Evolutionary conservation across 768 basidiomycete genomes (phyloP).

Genomic region (Suillus ampliporus): DNA sequence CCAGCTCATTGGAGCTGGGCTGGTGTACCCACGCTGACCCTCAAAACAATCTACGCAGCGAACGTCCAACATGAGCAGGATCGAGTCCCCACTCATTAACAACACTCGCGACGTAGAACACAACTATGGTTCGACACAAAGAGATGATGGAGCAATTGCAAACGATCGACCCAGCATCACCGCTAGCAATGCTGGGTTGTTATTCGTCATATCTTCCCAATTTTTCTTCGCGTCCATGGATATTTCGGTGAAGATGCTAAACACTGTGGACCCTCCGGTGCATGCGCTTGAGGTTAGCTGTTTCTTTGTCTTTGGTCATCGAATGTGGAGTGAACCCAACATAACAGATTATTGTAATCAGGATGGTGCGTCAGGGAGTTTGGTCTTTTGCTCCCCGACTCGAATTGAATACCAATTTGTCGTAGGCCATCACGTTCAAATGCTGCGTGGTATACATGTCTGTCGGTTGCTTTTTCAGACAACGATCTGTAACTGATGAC

Average conservation of each 20-base stretch:
- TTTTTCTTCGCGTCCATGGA: conserved; percentile 67
- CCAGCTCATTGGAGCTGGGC: background rate
- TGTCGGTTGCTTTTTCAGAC: conserved; percentile 16
- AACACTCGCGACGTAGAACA: background rate
- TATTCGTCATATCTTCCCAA: conserved; percentile 62
- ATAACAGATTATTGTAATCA: conserved; percentile 54
- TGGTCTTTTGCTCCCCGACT: background rate
- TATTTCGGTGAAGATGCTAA: conserved; percentile 65
- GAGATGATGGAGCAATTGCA: background rate
- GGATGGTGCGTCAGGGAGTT: conserved; percentile 54
- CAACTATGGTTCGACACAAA: background rate
- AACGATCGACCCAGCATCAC: conserved; percentile 11
- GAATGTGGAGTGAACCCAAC: background rate
- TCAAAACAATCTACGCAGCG: background rate
- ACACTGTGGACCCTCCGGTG: conserved; percentile 60
- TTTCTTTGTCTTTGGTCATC: background rate
- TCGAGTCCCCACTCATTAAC: background rate
- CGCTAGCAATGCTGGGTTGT: conserved; percentile 57
- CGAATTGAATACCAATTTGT: background rate
- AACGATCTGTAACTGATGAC: background rate
- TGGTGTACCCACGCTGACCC: background rate
- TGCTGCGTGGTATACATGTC: conserved; percentile 59
- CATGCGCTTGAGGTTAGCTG: conserved; percentile 57
- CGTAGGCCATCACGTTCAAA: conserved; percentile 56
- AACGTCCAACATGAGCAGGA: background rate